Conservation (phyloP, 257 asterid genomes). For the Solanum pennellii region DNA sequence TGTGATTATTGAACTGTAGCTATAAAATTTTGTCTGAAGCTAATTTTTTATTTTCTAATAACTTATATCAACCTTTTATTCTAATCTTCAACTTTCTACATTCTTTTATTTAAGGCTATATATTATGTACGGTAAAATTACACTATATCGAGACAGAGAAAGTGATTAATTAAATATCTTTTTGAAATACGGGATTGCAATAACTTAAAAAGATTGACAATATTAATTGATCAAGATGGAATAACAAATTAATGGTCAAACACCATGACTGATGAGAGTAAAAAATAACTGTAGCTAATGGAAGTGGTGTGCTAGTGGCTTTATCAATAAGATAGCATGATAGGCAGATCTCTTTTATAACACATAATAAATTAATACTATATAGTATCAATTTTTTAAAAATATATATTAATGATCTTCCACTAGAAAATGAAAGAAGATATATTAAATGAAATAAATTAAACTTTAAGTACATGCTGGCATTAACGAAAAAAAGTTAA, state of each 20-base stretch:
- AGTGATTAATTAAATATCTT: neutral
- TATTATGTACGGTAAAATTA: fast-evolving
- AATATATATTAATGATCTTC: neutral
- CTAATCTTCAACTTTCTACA: fast-evolving
- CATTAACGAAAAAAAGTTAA: neutral
- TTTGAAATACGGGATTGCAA: neutral
- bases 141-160: fast-evolving
- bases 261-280: neutral
- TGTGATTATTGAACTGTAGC: neutral
- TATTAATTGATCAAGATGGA: neutral
- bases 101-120: no score
- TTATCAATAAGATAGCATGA: neutral
- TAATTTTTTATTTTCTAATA: no score
- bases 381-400: neutral
- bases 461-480: neutral
- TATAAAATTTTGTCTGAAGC: no score
- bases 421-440: neutral
- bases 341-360: neutral
- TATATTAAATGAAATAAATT: neutral
- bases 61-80: neutral
- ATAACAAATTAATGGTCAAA: neutral
- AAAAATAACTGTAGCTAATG: neutral
- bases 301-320: neutral
- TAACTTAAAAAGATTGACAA: neutral
- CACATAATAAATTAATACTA: neutral